Evolutionary conservation across 2,329 filamentous ascomycete genomes (phyloP).

Genomic region (Graphiopsis chlorocephala): DNA sequence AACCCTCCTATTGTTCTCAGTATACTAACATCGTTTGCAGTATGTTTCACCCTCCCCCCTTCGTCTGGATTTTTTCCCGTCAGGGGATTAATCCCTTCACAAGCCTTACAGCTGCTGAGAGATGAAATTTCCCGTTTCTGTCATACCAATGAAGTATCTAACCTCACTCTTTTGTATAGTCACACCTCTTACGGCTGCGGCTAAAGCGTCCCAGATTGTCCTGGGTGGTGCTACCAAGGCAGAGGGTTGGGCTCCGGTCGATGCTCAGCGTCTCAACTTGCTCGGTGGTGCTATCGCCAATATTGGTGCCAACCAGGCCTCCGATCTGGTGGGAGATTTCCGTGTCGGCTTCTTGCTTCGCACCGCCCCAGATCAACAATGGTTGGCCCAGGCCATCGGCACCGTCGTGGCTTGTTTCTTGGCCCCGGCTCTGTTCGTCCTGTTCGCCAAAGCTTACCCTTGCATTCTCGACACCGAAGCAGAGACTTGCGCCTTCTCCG

Average conservation of each 20-base stretch:
- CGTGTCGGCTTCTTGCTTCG: slow-evolving; percentile 65
- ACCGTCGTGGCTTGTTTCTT: slow-evolving; percentile 64
- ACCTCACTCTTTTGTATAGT: no score
- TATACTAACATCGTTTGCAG: no score
- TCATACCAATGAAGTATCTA: no score
- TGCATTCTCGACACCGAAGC: slow-evolving; percentile 57
- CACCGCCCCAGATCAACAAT: slow-evolving; percentile 64
- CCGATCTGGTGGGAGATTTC: slow-evolving; percentile 61
- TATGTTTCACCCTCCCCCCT: no score
- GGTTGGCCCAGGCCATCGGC: slow-evolving; percentile 63
- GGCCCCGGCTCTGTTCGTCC: slow-evolving; percentile 64
- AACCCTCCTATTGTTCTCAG: no score
- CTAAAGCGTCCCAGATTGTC: slow-evolving; percentile 67
- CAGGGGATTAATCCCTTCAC: no score
- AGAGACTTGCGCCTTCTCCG: slow-evolving; percentile 56
- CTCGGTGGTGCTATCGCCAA: slow-evolving; percentile 55
- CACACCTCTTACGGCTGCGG: slow-evolving; percentile 63
- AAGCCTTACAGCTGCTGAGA: no score
- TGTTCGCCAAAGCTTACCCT: slow-evolving; percentile 67
- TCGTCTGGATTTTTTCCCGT: no score
- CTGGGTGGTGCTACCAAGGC: slow-evolving; percentile 63
- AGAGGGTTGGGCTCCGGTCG: slow-evolving; percentile 47
- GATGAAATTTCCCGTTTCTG: no score
- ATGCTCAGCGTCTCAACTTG: slow-evolving; percentile 64
- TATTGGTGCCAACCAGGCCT: slow-evolving; percentile 42